phyloP scores from a whole-genome alignment of 2,329 filamentous ascomycete species.

The Pseudodiploospora longispora region DNA sequence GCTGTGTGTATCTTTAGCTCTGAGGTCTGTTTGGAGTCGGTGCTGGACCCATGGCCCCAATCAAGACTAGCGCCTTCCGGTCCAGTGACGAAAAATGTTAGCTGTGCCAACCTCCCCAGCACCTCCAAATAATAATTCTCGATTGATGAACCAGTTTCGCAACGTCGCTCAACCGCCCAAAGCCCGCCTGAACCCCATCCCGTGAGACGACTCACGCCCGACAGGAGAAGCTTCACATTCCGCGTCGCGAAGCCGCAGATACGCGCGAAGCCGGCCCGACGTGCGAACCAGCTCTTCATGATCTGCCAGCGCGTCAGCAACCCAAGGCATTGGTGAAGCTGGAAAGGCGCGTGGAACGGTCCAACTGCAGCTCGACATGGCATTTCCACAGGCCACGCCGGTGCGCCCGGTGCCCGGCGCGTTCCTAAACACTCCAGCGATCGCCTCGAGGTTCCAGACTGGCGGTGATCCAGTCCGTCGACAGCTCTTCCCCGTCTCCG shows the following conservation, averaged over 20 bases:
- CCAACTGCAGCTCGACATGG: constrained; percentile 35
- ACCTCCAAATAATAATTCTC: constrained; percentile 1
- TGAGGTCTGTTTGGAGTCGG: too few species aligned
- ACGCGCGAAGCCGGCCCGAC: constrained; percentile 5
- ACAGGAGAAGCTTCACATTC: constrained; percentile 6
- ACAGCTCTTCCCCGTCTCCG: constrained; percentile 37
- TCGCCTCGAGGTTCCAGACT: constrained; percentile 38
- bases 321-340: constrained; percentile 17
- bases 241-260: constrained; percentile 5
- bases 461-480: constrained; percentile 41
- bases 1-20: too few species aligned
- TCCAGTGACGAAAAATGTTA: constrained; percentile 7
- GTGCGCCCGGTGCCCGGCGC: constrained; percentile 67
- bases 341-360: constrained; percentile 5
- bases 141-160: not conserved
- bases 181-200: not conserved
- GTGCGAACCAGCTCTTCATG: constrained; percentile 20
- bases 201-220: constrained; percentile 4
- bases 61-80: constrained; percentile 8
- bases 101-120: constrained; percentile 9
- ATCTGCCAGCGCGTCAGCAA: constrained; percentile 16
- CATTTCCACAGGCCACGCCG: constrained; percentile 53
- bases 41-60: not conserved
- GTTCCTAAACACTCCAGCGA: constrained; percentile 67
- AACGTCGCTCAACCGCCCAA: not conserved